Conservation (phyloP, 441 rosid species). For the Hura crepitans region DNA sequence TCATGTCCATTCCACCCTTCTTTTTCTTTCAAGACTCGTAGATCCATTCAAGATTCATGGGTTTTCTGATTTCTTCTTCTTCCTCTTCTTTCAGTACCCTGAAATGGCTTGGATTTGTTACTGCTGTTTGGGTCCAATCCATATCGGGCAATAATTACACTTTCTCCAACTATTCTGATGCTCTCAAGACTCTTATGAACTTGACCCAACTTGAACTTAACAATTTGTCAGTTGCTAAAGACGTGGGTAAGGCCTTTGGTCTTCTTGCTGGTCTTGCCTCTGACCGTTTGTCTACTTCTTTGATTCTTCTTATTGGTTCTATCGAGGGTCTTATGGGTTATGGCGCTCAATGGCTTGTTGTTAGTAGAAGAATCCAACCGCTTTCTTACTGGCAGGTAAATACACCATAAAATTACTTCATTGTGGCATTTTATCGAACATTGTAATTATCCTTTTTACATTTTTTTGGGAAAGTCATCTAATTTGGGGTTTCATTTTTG, state of each 20-base stretch:
- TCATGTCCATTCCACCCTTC: no score
- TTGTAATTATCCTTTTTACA: background rate
- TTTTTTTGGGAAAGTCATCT: no score
- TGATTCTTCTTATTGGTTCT: constrained; percentile 50
- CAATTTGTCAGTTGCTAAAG: constrained; percentile 63
- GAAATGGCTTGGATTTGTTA: constrained; percentile 75
- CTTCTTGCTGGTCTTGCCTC: constrained; percentile 68
- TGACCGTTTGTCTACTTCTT: constrained; percentile 49
- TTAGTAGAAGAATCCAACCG: constrained; percentile 45
- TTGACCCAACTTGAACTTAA: constrained; percentile 62
- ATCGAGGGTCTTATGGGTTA: constrained; percentile 62
- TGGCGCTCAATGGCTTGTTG: constrained; percentile 73
- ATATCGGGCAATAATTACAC: constrained; percentile 69
- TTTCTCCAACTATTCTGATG: constrained; percentile 60
- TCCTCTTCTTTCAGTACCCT: no score
- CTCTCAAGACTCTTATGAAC: constrained; percentile 61
- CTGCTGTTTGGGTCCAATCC: constrained; percentile 71
- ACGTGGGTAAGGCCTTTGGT: constrained; percentile 72
- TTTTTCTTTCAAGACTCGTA: no score
- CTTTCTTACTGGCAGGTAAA: constrained; percentile 76
- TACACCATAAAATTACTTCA: no score
- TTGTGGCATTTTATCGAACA: background rate
- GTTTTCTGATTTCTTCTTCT: no score
- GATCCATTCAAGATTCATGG: no score
- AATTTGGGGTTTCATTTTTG: background rate